phyloP scores from a whole-genome alignment of 2,329 filamentous ascomycete species.

The Sclerotinia trifoliorum region DNA sequence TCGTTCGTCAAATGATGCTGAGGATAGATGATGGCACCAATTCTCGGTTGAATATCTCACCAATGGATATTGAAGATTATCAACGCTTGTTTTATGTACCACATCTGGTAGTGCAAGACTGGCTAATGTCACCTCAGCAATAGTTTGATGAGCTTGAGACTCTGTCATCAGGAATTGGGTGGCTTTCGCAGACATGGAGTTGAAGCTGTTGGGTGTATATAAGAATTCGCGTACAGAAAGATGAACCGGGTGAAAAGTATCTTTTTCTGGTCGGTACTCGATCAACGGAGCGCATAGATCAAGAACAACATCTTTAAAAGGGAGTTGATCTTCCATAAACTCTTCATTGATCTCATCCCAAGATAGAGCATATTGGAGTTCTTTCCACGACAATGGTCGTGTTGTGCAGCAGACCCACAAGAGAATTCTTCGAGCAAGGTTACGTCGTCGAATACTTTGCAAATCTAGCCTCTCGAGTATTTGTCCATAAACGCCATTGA shows the following conservation, averaged over 20 bases:
- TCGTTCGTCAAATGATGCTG: neutral
- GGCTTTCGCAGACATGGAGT: constrained; percentile 18
- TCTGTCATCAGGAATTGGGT: constrained; percentile 20
- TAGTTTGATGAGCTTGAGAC: constrained; percentile 13
- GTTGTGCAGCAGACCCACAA: constrained; percentile 19
- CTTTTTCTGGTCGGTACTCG: constrained; percentile 14
- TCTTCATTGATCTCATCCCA: constrained; percentile 5
- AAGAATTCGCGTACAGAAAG: constrained; percentile 16
- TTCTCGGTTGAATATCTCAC: constrained; percentile 17
- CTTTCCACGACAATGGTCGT: constrained; percentile 16
- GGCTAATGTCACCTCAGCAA: constrained; percentile 5
- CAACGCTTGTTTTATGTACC: neutral
- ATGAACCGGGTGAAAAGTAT: constrained; percentile 2
- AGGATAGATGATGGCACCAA: constrained; percentile 20
- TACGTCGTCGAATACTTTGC: constrained; percentile 15
- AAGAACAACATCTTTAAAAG: constrained; percentile 18
- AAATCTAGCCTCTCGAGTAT: constrained; percentile 15
- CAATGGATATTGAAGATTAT: constrained; percentile 12
- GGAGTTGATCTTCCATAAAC: constrained; percentile 12
- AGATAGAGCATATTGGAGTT: constrained; percentile 15
- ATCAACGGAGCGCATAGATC: constrained; percentile 17
- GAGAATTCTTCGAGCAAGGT: constrained; percentile 9
- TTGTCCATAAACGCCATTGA: constrained; percentile 15
- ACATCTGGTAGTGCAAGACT: constrained; percentile 4
- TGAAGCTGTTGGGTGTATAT: neutral